A percentile compares a stretch with the other conserved stretches of the same genome.
Evolutionary conservation across 306 rosid genomes (phyloP).

Genomic region (Vachellia collinsii): DNA sequence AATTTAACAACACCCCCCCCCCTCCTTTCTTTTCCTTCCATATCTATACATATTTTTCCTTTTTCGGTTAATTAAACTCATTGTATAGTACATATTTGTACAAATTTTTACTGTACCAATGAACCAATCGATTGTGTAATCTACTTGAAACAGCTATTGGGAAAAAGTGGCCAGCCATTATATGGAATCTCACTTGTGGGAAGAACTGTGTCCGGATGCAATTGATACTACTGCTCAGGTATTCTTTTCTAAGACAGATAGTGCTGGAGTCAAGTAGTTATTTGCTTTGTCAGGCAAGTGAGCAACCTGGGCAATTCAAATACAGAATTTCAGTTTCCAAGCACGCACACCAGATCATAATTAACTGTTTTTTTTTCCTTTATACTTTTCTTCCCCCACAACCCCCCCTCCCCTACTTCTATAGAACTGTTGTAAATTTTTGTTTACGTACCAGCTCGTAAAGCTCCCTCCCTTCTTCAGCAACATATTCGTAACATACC

Average conservation of each 20-base stretch:
- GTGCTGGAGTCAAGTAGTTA: conserved; percentile 92
- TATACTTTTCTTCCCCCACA: neutral
- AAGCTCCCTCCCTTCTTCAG: conserved; percentile 89
- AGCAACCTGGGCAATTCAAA: conserved; percentile 70
- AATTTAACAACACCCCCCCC: neutral
- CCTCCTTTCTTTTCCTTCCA: neutral
- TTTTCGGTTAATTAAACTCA: neutral
- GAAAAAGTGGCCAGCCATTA: conserved; percentile 12
- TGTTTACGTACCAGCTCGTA: conserved; percentile 83
- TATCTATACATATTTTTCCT: neutral
- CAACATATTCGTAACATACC: conserved; percentile 95
- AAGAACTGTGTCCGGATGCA: conserved; percentile 13
- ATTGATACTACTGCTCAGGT: conserved; percentile 54
- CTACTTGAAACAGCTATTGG: conserved; percentile 17
- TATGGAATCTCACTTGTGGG: neutral
- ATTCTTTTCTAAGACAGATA: conserved; percentile 90
- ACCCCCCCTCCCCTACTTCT: neutral
- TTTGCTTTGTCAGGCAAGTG: conserved; percentile 99
- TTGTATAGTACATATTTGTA: neutral
- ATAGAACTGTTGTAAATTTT: neutral
- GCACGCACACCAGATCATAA: conserved; percentile 25
- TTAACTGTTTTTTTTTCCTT: neutral
- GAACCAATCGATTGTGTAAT: neutral
- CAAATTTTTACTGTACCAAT: neutral
- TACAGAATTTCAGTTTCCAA: conserved; percentile 20